Percentiles rank a stretch among this genome's conserved stretches.
These are phyloP conservation scores for Tuber borchii DNA, from an alignment of 495 filamentous ascomycete species.

Conservation along the genomic window DNA sequence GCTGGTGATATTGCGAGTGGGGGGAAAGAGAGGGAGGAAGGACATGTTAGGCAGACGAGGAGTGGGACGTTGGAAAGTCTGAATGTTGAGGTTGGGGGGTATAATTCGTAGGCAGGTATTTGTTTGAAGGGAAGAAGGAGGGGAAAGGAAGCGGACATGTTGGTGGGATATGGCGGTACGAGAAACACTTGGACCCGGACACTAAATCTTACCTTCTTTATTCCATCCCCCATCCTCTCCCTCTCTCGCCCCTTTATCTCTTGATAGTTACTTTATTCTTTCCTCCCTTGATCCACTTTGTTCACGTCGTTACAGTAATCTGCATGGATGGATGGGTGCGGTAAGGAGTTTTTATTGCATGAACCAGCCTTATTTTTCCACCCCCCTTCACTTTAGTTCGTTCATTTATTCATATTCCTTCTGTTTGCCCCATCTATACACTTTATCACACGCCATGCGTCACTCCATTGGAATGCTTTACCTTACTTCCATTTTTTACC, in stretches of 20 bases:
- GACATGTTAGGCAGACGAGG: slow-evolving; percentile 35
- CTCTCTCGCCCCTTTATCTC: background rate
- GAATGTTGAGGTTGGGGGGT: slow-evolving; percentile 37
- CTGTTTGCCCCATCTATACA: background rate
- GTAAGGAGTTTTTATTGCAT: background rate
- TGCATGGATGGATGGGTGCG: background rate
- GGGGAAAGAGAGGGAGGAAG: slow-evolving; percentile 6
- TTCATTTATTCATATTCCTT: background rate
- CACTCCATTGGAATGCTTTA: background rate
- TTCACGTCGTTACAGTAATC: background rate
- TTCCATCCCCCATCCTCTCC: background rate
- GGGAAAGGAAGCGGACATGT: no score
- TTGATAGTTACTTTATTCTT: background rate
- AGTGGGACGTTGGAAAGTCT: slow-evolving; percentile 38
- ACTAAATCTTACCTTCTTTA: background rate
- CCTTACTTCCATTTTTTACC: background rate
- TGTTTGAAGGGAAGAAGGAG: background rate
- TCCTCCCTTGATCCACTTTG: background rate
- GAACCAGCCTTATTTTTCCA: background rate
- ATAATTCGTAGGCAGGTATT: background rate
- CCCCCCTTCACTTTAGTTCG: background rate
- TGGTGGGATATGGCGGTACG: background rate
- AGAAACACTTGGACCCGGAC: background rate
- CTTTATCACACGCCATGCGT: background rate
- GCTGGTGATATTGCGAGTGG: slow-evolving; percentile 31